phyloP scores from a whole-genome alignment of 2,329 filamentous ascomycete genomes.

The Coniochaeta sp. region DNA sequence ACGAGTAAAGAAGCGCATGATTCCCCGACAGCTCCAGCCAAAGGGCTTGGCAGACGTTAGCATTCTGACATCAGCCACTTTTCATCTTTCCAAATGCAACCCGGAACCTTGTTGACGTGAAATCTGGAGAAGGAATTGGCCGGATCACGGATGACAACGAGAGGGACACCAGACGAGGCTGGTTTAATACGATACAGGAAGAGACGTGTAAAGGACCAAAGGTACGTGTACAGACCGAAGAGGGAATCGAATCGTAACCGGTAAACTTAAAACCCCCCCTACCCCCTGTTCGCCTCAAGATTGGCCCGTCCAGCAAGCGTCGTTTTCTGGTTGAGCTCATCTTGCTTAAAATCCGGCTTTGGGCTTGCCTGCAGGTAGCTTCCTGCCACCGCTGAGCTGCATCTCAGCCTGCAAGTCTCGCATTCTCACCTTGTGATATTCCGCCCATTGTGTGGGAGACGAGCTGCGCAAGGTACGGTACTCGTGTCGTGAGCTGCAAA shows the following conservation, averaged over 20 bases:
- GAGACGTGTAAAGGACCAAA: too few species aligned
- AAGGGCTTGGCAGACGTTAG: not conserved
- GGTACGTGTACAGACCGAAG: too few species aligned
- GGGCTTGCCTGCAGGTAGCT: not conserved
- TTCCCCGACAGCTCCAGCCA: not conserved
- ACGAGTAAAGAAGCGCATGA: not conserved
- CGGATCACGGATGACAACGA: not conserved
- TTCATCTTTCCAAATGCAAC: constrained; percentile 1
- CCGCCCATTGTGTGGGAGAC: not conserved
- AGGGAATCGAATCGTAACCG: not conserved
- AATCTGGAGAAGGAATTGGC: not conserved
- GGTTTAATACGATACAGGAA: too few species aligned
- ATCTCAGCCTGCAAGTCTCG: not conserved
- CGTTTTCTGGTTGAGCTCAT: constrained; percentile 2
- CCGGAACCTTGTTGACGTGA: not conserved
- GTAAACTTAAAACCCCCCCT: not conserved
- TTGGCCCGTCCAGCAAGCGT: not conserved
- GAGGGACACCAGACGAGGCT: not conserved
- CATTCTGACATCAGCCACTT: not conserved
- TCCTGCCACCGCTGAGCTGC: not conserved
- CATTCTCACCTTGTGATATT: not conserved
- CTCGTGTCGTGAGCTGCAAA: not conserved
- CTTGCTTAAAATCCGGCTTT: constrained; percentile 1
- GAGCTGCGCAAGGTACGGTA: not conserved
- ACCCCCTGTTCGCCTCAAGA: not conserved